Conservation (phyloP, 768 basidiomycete species). For the Lactifluus echinatus region DNA sequence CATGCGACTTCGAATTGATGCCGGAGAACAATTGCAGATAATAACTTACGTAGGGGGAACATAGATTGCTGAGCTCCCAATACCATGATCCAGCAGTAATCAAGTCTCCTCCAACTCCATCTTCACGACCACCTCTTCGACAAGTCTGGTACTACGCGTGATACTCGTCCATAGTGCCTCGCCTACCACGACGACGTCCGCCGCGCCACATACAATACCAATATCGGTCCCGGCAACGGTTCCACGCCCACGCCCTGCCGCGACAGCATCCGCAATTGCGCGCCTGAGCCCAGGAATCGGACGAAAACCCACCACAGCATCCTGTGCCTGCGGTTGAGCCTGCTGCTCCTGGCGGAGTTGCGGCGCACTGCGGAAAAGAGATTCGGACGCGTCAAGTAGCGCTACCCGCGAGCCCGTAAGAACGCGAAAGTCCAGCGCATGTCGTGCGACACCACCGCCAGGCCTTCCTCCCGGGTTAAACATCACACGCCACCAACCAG, state of each 20-base stretch:
- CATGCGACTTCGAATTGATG: background rate
- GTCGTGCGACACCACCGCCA: conserved; percentile 31
- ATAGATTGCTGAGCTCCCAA: background rate
- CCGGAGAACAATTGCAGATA: background rate
- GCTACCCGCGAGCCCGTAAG: conserved; percentile 57
- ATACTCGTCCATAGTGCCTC: conserved; percentile 18
- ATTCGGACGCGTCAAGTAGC: conserved; percentile 67
- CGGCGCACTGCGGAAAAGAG: conserved; percentile 34
- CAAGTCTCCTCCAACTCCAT: conserved; percentile 17
- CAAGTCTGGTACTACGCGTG: background rate
- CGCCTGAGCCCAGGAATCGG: conserved; percentile 18
- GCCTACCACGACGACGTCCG: conserved; percentile 17
- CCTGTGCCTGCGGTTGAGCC: conserved; percentile 14
- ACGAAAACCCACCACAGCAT: conserved; percentile 13
- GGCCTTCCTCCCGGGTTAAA: conserved; percentile 22
- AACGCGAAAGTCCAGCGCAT: conserved; percentile 74
- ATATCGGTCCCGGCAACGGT: conserved; percentile 17
- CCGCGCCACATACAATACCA: conserved; percentile 19
- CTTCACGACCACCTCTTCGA: conserved; percentile 11
- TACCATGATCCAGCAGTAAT: background rate
- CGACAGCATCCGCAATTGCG: conserved; percentile 10
- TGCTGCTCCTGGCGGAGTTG: conserved; percentile 15
- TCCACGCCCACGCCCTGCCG: conserved; percentile 14
- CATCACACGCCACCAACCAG: conserved; percentile 74
- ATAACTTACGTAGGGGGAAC: background rate